Evolutionary conservation across 2,329 filamentous ascomycete species (phyloP).

Genomic region (Ceratocystis colombiana): DNA sequence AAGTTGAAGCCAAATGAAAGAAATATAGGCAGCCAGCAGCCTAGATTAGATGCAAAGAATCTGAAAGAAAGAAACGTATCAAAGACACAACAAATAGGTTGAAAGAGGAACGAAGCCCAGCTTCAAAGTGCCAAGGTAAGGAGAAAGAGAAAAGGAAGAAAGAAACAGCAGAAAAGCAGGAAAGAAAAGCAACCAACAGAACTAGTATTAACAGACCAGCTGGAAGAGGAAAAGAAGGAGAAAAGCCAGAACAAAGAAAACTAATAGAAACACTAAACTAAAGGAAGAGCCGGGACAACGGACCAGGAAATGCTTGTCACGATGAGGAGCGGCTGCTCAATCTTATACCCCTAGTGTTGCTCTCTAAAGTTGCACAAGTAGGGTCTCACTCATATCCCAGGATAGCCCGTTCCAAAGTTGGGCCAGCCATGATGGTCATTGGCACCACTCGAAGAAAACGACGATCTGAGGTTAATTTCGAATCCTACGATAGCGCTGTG

Average conservation of each 20-base stretch:
- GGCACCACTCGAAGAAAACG: not conserved
- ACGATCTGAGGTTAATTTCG: not conserved
- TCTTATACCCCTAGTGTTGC: not conserved
- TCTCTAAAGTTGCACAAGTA: not conserved
- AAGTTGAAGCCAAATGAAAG: too few species aligned
- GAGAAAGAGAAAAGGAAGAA: not conserved
- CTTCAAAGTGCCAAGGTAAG: not conserved
- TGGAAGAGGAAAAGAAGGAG: not conserved
- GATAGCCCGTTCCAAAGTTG: not conserved
- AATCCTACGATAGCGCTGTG: not conserved
- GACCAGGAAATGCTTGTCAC: not conserved
- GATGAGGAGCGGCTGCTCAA: not conserved
- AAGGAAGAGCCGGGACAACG: not conserved
- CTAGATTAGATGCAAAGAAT: not conserved
- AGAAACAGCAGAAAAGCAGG: not conserved
- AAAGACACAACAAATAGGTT: conserved; percentile 12
- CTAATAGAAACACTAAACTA: not conserved
- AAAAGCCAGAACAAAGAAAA: not conserved
- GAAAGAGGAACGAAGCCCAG: conserved; percentile 5
- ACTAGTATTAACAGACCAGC: not conserved
- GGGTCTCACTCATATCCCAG: not conserved
- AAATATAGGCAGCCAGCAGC: not conserved
- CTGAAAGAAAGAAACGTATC: not conserved
- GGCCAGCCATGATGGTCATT: not conserved
- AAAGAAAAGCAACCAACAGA: not conserved